phyloP scores from a whole-genome alignment of 2,329 filamentous ascomycete species.

The Calonectria honghensis region DNA sequence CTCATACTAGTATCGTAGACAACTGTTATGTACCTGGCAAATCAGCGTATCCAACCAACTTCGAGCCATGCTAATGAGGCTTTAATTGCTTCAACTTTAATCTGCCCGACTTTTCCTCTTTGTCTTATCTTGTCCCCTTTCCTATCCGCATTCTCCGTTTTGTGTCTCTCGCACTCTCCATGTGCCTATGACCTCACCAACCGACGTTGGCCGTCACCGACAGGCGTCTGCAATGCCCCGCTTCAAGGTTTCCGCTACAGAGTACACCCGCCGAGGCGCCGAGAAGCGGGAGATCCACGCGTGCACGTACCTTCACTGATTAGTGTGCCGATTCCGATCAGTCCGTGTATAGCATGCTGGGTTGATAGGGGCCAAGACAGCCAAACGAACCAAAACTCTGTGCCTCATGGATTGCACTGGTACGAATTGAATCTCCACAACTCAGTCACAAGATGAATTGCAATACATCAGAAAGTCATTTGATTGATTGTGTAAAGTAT shows the following conservation, averaged over 20 bases:
- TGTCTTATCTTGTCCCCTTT: not conserved
- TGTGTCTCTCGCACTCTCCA: not conserved
- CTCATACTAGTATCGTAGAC: slow-evolving; percentile 46
- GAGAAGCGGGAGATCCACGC: slow-evolving; percentile 17
- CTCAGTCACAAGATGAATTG: not conserved
- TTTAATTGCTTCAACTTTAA: slow-evolving; percentile 2
- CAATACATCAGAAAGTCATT: not conserved
- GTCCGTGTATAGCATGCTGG: not conserved
- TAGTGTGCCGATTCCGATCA: not conserved
- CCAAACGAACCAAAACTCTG: not conserved
- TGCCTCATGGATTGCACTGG: not conserved
- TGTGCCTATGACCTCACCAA: slow-evolving; percentile 1
- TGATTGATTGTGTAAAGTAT: not conserved
- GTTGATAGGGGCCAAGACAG: not conserved
- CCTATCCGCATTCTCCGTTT: not conserved
- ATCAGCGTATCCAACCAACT: not conserved
- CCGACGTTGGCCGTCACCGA: not conserved
- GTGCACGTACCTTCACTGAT: not conserved
- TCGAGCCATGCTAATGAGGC: slow-evolving; percentile 6
- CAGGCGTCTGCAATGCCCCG: not conserved
- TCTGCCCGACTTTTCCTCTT: not conserved
- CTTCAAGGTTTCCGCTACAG: not conserved
- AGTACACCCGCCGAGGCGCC: not conserved
- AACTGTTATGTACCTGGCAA: not conserved
- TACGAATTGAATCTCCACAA: not conserved